Evolutionary conservation across 2,329 filamentous ascomycete species (phyloP), one percentile per base, ranked within the genome.

Genomic region (Hymenoscyphus infarciens): DNA sequence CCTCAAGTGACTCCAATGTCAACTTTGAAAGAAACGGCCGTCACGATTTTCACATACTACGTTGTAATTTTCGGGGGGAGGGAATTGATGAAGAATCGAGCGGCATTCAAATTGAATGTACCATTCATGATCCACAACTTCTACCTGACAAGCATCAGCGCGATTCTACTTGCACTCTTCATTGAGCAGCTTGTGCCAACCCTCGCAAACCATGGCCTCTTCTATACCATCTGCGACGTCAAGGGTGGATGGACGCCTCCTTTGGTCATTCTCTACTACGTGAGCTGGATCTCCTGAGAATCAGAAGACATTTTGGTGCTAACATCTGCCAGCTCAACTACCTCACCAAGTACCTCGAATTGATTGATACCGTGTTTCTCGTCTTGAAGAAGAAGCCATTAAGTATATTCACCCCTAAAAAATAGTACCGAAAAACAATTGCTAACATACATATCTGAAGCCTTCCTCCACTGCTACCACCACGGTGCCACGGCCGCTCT

Each of bases 381-480:
- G 95, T 97, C 82, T 86, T 98, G 77, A 98, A 98, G 89, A 98
- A 98, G 89, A 98, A 98, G 89, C 94, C 94, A 61, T 81, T 97
- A 76, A 97, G 86, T 89, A 83, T 69, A 83, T 72, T 27, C 35
- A 52, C 3, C 25, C 35, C 22, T 19, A 3, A 3, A 33, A 27
- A 60, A 15, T 13, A 22, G 3, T 5, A 15, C 13, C 11, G 53
- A 56, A 61, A 38, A 57, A 62, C 49, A 56, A 60, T n/a, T 65
- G 70, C 75, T 79, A 73, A 78, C 67, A n/a, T 53, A 78, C 67
- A n/a, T 53, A 5, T 16, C 13, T 49, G 38, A 66, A 87, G 83
- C 95, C 74, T 98, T 98, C 88, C 90, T 98, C 71, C 94, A 98
- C 85, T 97, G 92, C 81, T 98, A 98, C 81, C 94, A 98, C 83